Conservation (phyloP, 768 basidiomycete species). For the Macrolepiota fuliginosa region DNA sequence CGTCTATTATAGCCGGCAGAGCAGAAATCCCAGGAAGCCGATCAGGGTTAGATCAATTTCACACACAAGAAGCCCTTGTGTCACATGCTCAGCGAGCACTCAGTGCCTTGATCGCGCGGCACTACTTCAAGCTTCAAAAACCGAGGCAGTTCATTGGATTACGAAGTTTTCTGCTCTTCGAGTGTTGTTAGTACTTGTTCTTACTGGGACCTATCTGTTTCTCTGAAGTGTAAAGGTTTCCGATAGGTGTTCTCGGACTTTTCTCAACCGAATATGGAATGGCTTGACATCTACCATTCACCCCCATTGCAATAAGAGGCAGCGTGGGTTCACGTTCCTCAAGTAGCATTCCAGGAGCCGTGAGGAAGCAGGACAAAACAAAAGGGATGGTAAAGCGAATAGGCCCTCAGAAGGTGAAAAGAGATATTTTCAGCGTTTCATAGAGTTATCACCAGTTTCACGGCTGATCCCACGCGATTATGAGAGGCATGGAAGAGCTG, state of each 20-base stretch:
- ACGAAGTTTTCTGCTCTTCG: not conserved
- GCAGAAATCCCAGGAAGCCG: not conserved
- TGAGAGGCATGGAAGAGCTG: not conserved
- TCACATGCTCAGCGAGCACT: not conserved
- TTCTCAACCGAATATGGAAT: not conserved
- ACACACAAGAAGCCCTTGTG: not conserved
- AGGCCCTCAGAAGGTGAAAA: not conserved
- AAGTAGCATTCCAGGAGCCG: not conserved
- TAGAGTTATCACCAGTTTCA: not conserved
- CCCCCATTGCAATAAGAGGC: not conserved
- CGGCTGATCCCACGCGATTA: not conserved
- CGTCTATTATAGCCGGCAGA: not conserved
- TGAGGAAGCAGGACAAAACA: not conserved
- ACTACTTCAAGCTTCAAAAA: no score
- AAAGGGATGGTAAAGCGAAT: not conserved
- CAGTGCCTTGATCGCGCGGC: not conserved
- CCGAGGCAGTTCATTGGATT: no score
- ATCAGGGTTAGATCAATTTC: not conserved
- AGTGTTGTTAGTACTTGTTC: not conserved
- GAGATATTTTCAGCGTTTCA: not conserved
- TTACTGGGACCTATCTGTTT: not conserved
- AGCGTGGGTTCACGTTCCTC: not conserved
- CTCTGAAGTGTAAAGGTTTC: not conserved
- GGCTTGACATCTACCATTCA: not conserved
- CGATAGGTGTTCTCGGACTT: not conserved